phyloP scores from a whole-genome alignment of 371 early-diverging fungal genomes.

The Globomyces sp. region DNA sequence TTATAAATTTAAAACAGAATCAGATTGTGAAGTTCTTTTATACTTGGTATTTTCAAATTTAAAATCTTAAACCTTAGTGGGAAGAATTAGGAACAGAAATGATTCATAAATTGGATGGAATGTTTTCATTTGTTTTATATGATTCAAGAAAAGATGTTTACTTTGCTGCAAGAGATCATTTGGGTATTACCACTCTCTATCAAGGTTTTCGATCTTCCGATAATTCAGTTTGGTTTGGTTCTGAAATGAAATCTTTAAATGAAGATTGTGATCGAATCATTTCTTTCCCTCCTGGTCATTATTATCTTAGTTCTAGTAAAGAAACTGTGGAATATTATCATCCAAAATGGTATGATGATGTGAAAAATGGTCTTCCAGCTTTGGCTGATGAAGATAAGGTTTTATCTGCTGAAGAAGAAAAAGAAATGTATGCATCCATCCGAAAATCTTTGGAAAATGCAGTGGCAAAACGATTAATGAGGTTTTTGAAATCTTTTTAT shows the following conservation, averaged over 20 bases:
- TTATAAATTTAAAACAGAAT: slow-evolving; percentile 83
- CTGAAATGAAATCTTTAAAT: slow-evolving; percentile 91
- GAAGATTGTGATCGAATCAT: slow-evolving; percentile 93
- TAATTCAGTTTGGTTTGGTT: slow-evolving; percentile 85
- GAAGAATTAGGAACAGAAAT: slow-evolving; percentile 78
- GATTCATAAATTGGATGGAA: slow-evolving; percentile 84
- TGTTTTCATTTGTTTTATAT: slow-evolving; percentile 92
- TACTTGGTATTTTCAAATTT: slow-evolving; percentile 68
- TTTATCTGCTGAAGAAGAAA: slow-evolving; percentile 29
- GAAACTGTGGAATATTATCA: slow-evolving; percentile 82
- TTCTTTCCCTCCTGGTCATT: slow-evolving; percentile 94
- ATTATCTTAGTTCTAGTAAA: slow-evolving; percentile 72
- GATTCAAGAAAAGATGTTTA: slow-evolving; percentile 73
- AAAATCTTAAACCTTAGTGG: slow-evolving; percentile 57
- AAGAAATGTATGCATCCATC: slow-evolving; percentile 64
- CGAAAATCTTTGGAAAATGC: slow-evolving; percentile 77
- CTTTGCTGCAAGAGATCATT: slow-evolving; percentile 92
- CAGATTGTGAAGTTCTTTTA: slow-evolving; percentile 95
- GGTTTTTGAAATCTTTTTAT: no score
- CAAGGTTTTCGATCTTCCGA: slow-evolving; percentile 86
- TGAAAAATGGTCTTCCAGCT: slow-evolving; percentile 43
- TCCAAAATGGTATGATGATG: slow-evolving; percentile 83
- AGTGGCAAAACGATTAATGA: slow-evolving; percentile 94
- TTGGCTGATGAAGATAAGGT: slow-evolving; percentile 35
- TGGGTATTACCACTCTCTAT: slow-evolving; percentile 96